Evolutionary conservation across 257 asterid genomes (phyloP), one percentile per base, ranked within the genome.

Genomic region (Orobanche coerulescens): DNA sequence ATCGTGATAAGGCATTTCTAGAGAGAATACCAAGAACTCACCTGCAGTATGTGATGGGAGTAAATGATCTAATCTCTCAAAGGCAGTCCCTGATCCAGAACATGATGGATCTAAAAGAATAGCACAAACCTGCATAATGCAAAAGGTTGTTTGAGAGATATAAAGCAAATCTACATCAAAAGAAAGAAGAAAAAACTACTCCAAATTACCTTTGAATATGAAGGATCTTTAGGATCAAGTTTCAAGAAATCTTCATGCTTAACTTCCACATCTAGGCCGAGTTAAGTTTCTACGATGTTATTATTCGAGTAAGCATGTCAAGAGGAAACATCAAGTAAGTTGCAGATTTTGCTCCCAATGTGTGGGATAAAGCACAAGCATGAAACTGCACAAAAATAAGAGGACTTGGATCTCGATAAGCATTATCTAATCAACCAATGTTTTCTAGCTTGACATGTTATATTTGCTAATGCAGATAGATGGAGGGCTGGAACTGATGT

Each of bases 91-190:
- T 31, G 97, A 93, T 50, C 98, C 98, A 62, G 98, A 93, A 76
- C 98, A 92, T 3, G 97, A 93, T 31, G 97, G 96, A 79, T 93
- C 96, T 65, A 89, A 71, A 18, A 89, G 95, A 71, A 93, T 86
- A 36, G 95, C 99, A 20, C 82, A 82, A 37, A 86, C 88, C 95
- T 89, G 80, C 25, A 58, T 34, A 34, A 71, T 31, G 42, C 6
- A 61, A 24, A 18, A 50, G 24, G 48, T 18, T 12, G 15, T 20
- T 40, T 13, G 24, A 18, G 46, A 40, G 28, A 36, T n/a, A 56
- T 36, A 33, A n/a, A 52, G 19, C 7, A 30, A 55, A 40, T 28
- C 15, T 3, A 43, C 10, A 25, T 66, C 26, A 65, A 48, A n/a
- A 46, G 22, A 19, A 39, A 63, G 3, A 9, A 61, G n/a, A n/a